Percentiles rank a stretch among this genome's conserved stretches.
Evolutionary conservation across 441 rosid species (phyloP).

Genomic region (Croton setiger): DNA sequence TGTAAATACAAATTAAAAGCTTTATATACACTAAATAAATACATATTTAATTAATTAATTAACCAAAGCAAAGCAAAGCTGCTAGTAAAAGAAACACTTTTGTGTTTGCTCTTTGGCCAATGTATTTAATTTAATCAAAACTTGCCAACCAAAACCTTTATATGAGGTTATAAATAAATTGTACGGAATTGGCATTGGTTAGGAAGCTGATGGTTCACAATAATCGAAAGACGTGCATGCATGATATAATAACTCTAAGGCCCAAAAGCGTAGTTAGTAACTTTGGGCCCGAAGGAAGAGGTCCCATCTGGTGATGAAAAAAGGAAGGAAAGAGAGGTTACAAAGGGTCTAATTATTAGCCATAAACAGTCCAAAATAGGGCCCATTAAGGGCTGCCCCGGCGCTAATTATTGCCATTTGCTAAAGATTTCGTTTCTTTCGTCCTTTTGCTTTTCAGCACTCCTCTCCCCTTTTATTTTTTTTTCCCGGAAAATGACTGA

Average conservation of each 20-base stretch:
- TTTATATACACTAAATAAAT: too few relatives aligned
- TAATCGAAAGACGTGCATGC: not conserved
- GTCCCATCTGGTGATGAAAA: conserved; percentile 1
- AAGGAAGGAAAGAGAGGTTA: not conserved
- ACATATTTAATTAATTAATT: too few relatives aligned
- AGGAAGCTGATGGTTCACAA: not conserved
- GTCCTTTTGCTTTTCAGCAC: not conserved
- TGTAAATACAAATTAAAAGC: too few relatives aligned
- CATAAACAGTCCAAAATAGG: not conserved
- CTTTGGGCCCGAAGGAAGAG: conserved; percentile 15
- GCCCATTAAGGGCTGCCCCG: conserved; percentile 2
- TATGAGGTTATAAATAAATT: too few relatives aligned
- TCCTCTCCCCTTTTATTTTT: not conserved
- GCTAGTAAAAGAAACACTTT: too few relatives aligned
- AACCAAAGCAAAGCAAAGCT: too few relatives aligned
- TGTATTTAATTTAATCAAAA: too few relatives aligned
- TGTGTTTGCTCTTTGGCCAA: too few relatives aligned
- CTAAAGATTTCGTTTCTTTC: not conserved
- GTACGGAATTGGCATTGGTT: not conserved
- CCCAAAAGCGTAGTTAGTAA: conserved; percentile 13
- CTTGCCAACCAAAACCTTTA: too few relatives aligned
- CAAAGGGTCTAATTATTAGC: conserved; percentile 15
- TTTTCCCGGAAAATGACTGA: too few relatives aligned
- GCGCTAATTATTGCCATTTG: not conserved
- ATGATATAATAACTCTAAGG: not conserved